Evolutionary conservation across 1,139 yeast genomes (phyloP), one percentile per base, ranked within the genome.

Genomic region (Candida sanyaensis): DNA sequence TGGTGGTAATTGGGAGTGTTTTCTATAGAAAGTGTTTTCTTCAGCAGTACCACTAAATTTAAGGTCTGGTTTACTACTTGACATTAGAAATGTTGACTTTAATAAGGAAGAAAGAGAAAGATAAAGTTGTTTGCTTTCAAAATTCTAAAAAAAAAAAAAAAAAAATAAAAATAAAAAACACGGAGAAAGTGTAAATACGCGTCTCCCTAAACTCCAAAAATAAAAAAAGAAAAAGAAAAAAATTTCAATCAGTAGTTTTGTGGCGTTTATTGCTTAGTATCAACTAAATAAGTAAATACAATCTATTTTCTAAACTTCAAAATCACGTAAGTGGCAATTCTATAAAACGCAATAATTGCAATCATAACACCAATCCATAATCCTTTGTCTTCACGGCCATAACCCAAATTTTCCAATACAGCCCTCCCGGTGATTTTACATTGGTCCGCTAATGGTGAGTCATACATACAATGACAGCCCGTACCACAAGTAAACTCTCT

Each of bases 21-120:
- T 81, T 45, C 78, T 71, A 59, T 85, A 83, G 64, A 86, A 88
- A 50, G 81, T 83, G 43, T 80, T 65, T 60, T 86, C 90, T 53
- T 85, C 90, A 28, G 73, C 69, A 44, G 72, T 71, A 54, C 87
- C 96, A 9, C 81, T 64, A 66, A 88, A 87, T 67, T 84, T 86
- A 51, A 87, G 73, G 55, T 87, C 95, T 5, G 92, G 92, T 53
- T 89, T 75, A 5, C 81, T 71, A 47, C 84, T 74, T 1, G 86
- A 80, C 86, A 82, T 80, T 28, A 41, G 12, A 21, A 4, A 9
- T 5, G 21, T 29, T 33, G 37, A 21, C 2, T 9, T 9, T 33
- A 26, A 12, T 12, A 32, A 9, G 10, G 26, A 17, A 17, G 26
- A 33, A 33, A 6, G 21, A 21, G n/a, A 2, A 33, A 1, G 17